phyloP scores from a whole-genome alignment of 345 rosid genomes.

The Heritiera fomes region DNA sequence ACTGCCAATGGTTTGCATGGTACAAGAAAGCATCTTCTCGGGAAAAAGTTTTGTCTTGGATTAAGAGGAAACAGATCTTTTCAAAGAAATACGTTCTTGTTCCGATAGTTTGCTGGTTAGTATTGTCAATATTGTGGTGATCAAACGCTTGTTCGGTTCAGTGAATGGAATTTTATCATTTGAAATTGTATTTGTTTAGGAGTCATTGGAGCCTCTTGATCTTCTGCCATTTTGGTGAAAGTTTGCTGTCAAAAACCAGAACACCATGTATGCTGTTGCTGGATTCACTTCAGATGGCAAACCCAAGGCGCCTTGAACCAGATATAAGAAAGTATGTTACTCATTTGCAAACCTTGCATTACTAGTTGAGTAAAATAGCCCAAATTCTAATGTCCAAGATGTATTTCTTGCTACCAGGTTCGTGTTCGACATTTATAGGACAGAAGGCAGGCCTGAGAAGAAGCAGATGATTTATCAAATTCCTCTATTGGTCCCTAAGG shows the following conservation, averaged over 20 bases:
- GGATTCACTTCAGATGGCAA: slow-evolving; percentile 61
- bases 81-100: slow-evolving; percentile 62
- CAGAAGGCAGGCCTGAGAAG: slow-evolving; percentile 55
- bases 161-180: slow-evolving; percentile 17
- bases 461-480: slow-evolving; percentile 40
- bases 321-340: slow-evolving; percentile 56
- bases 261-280: slow-evolving; percentile 65
- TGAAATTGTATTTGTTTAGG: slow-evolving; percentile 38
- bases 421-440: slow-evolving; percentile 51
- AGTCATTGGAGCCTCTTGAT: slow-evolving; percentile 77
- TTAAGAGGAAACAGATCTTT: slow-evolving; percentile 56
- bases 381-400: not conserved
- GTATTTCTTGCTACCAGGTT: slow-evolving; percentile 43
- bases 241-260: slow-evolving; percentile 38
- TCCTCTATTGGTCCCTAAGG: slow-evolving; percentile 61
- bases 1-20: slow-evolving; percentile 55
- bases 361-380: not conserved
- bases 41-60: slow-evolving; percentile 49
- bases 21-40: slow-evolving; percentile 40
- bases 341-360: slow-evolving; percentile 1
- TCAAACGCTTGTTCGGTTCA: not conserved
- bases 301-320: slow-evolving; percentile 51
- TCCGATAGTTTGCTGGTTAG: slow-evolving; percentile 70
- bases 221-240: slow-evolving; percentile 65
- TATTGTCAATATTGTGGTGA: not conserved